Percentiles rank a stretch among this genome's conserved stretches.
These are phyloP conservation scores for Cucumis melo DNA, from an alignment of 306 rosid genomes.

Conservation along the genomic window DNA sequence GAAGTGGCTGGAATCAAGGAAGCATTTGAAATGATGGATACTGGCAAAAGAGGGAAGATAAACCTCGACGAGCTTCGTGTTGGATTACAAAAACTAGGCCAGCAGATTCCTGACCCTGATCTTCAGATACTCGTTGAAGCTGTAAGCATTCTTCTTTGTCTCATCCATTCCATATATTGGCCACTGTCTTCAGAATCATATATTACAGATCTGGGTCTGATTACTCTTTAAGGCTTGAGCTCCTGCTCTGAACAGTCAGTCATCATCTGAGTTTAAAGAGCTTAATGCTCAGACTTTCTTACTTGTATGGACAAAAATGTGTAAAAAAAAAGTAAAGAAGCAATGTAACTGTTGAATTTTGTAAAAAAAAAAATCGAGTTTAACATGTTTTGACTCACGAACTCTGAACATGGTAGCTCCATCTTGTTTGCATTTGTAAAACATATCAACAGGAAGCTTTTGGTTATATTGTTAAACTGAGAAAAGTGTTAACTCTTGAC, in stretches of 20 bases:
- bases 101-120: conserved; percentile 42
- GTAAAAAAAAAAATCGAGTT: neutral
- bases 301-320: neutral
- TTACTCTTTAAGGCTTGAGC: neutral
- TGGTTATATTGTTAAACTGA: neutral
- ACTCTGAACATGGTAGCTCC: neutral
- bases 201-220: neutral
- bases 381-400: neutral
- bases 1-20: conserved; percentile 55
- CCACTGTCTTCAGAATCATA: neutral
- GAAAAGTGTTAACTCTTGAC: conserved; percentile 2
- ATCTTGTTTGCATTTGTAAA: neutral
- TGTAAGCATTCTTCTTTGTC: conserved; percentile 20
- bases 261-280: neutral
- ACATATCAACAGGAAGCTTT: neutral
- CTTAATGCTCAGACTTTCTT: neutral
- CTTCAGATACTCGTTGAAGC: conserved; percentile 44
- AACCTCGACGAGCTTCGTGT: conserved; percentile 31
- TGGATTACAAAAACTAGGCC: conserved; percentile 44
- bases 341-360: neutral
- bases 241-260: neutral
- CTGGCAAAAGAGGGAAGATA: conserved; percentile 29
- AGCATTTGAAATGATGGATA: conserved; percentile 43
- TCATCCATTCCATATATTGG: neutral
- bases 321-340: neutral